phyloP scores from a whole-genome alignment of 2,329 filamentous ascomycete species.

The Cadophora sp. region DNA sequence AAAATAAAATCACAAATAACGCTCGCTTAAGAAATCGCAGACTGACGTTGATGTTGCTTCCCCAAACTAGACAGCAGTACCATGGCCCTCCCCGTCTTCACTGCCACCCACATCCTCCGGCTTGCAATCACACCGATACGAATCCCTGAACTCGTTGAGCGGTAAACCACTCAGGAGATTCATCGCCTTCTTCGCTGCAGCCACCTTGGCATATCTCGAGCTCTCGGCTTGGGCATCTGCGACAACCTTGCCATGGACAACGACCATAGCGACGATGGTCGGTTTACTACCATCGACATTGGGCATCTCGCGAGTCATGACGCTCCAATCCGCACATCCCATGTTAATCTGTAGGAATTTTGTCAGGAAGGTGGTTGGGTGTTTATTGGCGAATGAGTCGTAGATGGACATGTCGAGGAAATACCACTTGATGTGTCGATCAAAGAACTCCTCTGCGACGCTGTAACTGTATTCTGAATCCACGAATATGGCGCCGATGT shows the following conservation, averaged over 20 bases:
- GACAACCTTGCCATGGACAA: conserved; percentile 77
- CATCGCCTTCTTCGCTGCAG: conserved; percentile 66
- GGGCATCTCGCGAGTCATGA: conserved; percentile 54
- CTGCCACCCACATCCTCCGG: conserved; percentile 27
- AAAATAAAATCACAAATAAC: not conserved
- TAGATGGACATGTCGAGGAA: conserved; percentile 89
- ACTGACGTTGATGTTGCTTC: not conserved
- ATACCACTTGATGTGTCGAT: conserved; percentile 73
- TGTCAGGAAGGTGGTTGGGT: conserved; percentile 79
- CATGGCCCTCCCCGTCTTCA: conserved; percentile 29
- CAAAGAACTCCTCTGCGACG: conserved; percentile 79
- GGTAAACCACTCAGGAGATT: conserved; percentile 52
- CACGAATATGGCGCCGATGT: conserved; percentile 89
- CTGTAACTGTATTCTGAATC: conserved; percentile 82
- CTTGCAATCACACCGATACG: conserved; percentile 70
- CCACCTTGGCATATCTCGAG: conserved; percentile 75
- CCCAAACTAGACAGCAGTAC: conserved; percentile 26
- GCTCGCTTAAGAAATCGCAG: not conserved
- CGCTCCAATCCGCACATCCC: conserved; percentile 65
- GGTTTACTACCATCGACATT: conserved; percentile 47
- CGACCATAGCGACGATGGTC: conserved; percentile 72
- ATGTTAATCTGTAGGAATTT: conserved; percentile 69
- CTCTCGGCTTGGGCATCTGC: conserved; percentile 67
- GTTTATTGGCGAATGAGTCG: conserved; percentile 84
- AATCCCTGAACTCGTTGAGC: conserved; percentile 63